Percentiles rank a stretch among this genome's conserved stretches.
phyloP scores from a whole-genome alignment of 192 early-diverging fungal species.

The Coemansia javaensis region DNA sequence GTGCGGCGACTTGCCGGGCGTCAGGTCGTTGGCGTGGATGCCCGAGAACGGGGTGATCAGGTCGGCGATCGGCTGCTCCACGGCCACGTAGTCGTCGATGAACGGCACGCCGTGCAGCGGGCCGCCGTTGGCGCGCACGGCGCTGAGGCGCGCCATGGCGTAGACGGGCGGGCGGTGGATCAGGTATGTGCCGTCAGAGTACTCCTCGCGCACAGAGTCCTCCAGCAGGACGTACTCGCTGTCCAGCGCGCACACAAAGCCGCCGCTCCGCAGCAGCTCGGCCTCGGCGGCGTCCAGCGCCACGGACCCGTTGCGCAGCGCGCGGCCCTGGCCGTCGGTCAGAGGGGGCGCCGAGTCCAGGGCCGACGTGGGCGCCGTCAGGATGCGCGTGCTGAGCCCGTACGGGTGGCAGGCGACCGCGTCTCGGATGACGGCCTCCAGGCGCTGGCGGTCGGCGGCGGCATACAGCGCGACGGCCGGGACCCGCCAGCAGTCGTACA shows the following conservation, averaged over 20 bases:
- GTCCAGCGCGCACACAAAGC: conserved; percentile 66
- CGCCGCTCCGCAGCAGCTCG: conserved; percentile 16
- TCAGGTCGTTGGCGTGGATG: conserved; percentile 85
- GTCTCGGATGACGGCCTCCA: neutral
- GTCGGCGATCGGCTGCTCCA: conserved; percentile 80
- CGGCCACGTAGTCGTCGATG: conserved; percentile 94
- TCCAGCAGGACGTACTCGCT: conserved; percentile 92
- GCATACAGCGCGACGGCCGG: conserved; percentile 37
- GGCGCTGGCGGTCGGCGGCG: neutral
- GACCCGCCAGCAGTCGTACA: conserved; percentile 37
- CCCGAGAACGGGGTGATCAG: conserved; percentile 93
- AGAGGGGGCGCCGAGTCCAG: conserved; percentile 14
- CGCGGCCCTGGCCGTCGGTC: neutral
- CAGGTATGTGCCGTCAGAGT: conserved; percentile 86
- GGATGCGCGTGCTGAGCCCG: conserved; percentile 36
- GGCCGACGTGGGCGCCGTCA: conserved; percentile 21
- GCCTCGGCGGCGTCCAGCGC: conserved; percentile 29
- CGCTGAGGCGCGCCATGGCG: conserved; percentile 83
- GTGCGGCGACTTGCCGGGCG: conserved; percentile 62
- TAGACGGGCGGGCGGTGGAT: conserved; percentile 76
- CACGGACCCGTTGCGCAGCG: conserved; percentile 35
- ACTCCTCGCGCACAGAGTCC: conserved; percentile 83
- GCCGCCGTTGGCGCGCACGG: conserved; percentile 74
- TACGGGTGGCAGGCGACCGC: conserved; percentile 11
- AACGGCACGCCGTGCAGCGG: conserved; percentile 73